Percentiles rank a stretch among this genome's conserved stretches.
Conservation (phyloP, 176 grass and related monocot species). For the Carex myosuroides region DNA sequence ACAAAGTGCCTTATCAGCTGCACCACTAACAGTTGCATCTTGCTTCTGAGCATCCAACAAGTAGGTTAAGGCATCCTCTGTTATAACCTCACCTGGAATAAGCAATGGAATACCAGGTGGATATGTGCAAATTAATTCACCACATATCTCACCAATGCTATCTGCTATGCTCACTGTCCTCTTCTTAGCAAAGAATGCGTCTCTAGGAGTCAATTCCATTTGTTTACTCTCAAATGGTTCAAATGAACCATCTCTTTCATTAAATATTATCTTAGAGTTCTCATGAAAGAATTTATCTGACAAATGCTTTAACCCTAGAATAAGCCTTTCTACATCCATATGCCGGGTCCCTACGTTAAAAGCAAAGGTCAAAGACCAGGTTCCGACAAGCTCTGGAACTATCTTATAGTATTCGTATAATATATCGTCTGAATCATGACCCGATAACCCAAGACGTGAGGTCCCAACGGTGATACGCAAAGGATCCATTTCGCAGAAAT, state of each 20-base stretch:
- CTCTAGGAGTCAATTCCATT: conserved; percentile 54
- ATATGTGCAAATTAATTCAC: conserved; percentile 76
- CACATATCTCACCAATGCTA: conserved; percentile 68
- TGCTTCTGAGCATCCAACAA: conserved; percentile 41
- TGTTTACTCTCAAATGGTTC: conserved; percentile 30
- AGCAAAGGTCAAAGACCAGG: conserved; percentile 51
- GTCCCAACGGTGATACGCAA: conserved; percentile 53
- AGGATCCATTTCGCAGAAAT: conserved; percentile 66
- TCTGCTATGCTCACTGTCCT: conserved; percentile 41
- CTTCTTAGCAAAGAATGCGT: conserved; percentile 76
- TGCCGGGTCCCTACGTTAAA: conserved; percentile 62
- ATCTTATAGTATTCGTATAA: conserved; percentile 43
- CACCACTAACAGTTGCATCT: conserved; percentile 58
- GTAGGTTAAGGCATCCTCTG: conserved; percentile 45
- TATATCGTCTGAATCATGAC: conserved; percentile 49
- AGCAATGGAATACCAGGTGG: conserved; percentile 80
- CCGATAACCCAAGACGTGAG: conserved; percentile 43
- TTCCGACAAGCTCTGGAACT: conserved; percentile 66
- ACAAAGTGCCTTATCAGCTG: conserved; percentile 45
- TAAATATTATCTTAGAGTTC: conserved; percentile 10
- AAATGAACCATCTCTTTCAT: background rate
- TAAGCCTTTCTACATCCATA: conserved; percentile 61
- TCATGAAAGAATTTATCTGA: conserved; percentile 40
- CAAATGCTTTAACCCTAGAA: conserved; percentile 31
- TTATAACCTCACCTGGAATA: conserved; percentile 70